Base-by-base conservation (phyloP, 768 basidiomycete species). In the Cantharellus cinnabarinus region DNA sequence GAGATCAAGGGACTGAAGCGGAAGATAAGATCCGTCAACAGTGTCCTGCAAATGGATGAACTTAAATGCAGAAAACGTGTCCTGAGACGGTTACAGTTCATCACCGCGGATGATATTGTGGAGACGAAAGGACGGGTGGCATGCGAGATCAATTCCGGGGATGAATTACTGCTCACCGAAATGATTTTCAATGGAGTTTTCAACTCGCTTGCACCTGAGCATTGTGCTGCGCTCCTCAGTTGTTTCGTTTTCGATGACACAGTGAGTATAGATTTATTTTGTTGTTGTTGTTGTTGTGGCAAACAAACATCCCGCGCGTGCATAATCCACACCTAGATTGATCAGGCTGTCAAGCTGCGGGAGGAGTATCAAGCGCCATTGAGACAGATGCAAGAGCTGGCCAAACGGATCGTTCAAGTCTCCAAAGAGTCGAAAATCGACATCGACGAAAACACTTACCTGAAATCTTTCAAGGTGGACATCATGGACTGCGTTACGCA, bases 241-340 rank as follows among this genome's bases (percentile, higher is more conserved):
- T 98, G 94, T 67, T 99, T 99, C 67, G 95, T 99, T 41, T 98
- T 98, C 70, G 78, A 82, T 2, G 95, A 99, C 70, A 98, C 97
- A 81, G 94, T 86, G 59, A 34, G 73, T 61, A 29, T 29, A 40
- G 40, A 14, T 37, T 7, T 59, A 38, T 10, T 48, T 29, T 48
- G 0, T 10, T 48, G 44, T n/a, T n/a, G 44, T 7, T 48, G 20
- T 48, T 10, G 44, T 10, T 48, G 29, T 48, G 10, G 29, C 44
- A 29, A 29, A 48, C 10, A 48, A 10, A 29, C 57, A 4, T 39
- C 14, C 34, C 5, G 10, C 55, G 29, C 44, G 44, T 1, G 10
- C 44, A 48, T 29, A 10, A 10, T 29, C 44, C 44, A 7, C 60
- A 20, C 60, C 2, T 65, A 91, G 89, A 90, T 86, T 67, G 89